A percentile compares a stretch with the other conserved stretches of the same genome.
Conservation (phyloP, 164 flowering plant genomes). For the Kingdonia uniflora region DNA sequence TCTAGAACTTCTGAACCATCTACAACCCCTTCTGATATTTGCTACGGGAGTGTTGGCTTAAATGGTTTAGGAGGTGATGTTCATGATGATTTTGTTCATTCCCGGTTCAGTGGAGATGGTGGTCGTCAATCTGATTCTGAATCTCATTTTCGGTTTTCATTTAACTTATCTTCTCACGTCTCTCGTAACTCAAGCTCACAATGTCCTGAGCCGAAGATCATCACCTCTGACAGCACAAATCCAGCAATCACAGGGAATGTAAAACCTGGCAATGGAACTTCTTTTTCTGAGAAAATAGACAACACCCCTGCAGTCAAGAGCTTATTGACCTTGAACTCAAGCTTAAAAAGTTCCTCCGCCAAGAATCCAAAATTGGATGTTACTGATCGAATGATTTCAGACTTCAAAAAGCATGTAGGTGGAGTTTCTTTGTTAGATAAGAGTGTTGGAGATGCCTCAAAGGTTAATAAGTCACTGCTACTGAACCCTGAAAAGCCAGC, state of each 20-base stretch:
- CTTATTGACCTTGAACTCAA: too few species aligned
- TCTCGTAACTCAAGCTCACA: constrained; percentile 12
- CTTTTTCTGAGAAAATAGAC: too few species aligned
- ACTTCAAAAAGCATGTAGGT: constrained; percentile 7
- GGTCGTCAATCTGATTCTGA: constrained; percentile 18
- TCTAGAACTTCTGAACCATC: constrained; percentile 18
- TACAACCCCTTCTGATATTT: constrained; percentile 25
- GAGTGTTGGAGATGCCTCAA: constrained; percentile 1
- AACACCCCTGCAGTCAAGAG: too few species aligned
- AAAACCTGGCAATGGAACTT: too few species aligned
- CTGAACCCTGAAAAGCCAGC: constrained; percentile 12
- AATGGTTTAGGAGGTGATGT: constrained; percentile 12
- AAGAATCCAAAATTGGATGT: constrained; percentile 10
- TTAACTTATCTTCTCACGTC: constrained; percentile 18
- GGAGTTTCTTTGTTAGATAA: constrained; percentile 15
- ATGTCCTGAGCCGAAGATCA: constrained; percentile 9
- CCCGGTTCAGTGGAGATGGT: constrained; percentile 12
- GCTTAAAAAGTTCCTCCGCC: too few species aligned
- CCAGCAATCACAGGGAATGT: constrained; percentile 3
- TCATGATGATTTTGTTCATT: constrained; percentile 11
- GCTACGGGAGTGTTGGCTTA: constrained; percentile 26
- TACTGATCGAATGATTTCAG: constrained; percentile 8
- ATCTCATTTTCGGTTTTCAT: constrained; percentile 21
- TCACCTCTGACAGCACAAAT: constrained; percentile 12
- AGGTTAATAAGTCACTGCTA: constrained; percentile 9